Evolutionary conservation across 331 rosid genomes (phyloP).

Genomic region (Telfairia occidentalis): DNA sequence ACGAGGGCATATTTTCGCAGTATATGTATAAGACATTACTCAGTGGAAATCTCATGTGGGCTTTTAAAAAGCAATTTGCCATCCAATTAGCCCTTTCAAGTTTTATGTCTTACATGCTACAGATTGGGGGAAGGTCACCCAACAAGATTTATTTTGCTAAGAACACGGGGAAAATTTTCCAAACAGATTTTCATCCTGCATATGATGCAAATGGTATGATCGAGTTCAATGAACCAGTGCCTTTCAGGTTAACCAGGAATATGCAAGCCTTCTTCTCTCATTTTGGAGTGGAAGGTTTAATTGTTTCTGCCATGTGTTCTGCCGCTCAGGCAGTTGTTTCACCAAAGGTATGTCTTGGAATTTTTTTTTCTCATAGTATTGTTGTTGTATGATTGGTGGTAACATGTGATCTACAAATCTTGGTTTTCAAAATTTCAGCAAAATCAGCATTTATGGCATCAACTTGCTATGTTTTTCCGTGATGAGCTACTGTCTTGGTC

Average conservation of each 20-base stretch:
- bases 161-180: constrained; percentile 92
- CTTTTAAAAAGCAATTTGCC: constrained; percentile 90
- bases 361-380: not conserved
- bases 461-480: constrained; percentile 97
- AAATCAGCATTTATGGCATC: constrained; percentile 96
- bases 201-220: constrained; percentile 89
- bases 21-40: constrained; percentile 91
- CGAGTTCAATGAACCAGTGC: constrained; percentile 89
- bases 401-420: not conserved
- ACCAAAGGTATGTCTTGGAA: constrained; percentile 45
- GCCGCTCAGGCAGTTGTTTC: constrained; percentile 95
- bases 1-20: constrained; percentile 86
- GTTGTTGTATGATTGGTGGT: not conserved
- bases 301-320: constrained; percentile 98
- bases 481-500: constrained; percentile 98
- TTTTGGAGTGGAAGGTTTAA: constrained; percentile 94
- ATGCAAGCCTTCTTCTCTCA: constrained; percentile 92
- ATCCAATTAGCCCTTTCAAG: constrained; percentile 86
- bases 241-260: constrained; percentile 94
- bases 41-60: constrained; percentile 91
- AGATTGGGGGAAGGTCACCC: constrained; percentile 98
- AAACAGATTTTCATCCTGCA: constrained; percentile 95
- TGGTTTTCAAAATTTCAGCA: constrained; percentile 51
- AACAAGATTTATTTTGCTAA: constrained; percentile 92
- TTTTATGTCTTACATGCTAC: constrained; percentile 89